A percentile compares a stretch with the other conserved stretches of the same genome.
Evolutionary conservation across 2,329 filamentous ascomycete genomes (phyloP).

Genomic region (Cordyceps sp.): DNA sequence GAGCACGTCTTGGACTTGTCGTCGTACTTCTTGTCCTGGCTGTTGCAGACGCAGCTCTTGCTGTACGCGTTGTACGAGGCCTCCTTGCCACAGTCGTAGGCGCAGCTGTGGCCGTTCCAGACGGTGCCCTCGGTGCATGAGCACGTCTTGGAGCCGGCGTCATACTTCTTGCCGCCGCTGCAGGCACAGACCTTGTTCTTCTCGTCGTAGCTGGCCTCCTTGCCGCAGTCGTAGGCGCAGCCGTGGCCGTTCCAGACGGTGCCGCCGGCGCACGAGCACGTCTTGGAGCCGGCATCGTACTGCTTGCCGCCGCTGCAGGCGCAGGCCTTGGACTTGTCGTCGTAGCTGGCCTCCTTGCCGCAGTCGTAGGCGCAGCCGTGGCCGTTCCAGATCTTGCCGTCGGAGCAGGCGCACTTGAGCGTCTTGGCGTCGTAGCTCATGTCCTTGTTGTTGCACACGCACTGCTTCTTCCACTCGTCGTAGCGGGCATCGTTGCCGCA

Average conservation of each 20-base stretch:
- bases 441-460: conserved; percentile 1
- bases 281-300: conserved; percentile 1
- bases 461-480: background rate
- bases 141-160: background rate
- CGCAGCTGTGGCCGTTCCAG: conserved; percentile 1
- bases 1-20: background rate
- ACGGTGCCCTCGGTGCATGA: background rate
- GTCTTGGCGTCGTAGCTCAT: too few relatives aligned
- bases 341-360: background rate
- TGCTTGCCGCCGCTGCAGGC: background rate
- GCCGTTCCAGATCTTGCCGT: background rate
- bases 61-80: background rate
- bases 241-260: conserved; percentile 1
- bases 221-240: conserved; percentile 3
- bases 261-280: conserved; percentile 1
- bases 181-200: background rate
- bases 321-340: conserved; percentile 1
- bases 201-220: conserved; percentile 1
- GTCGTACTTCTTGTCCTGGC: background rate
- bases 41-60: background rate
- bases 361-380: background rate
- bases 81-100: conserved; percentile 1
- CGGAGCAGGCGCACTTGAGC: background rate
- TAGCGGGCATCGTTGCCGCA: conserved; percentile 2
- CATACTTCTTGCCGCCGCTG: background rate